phyloP scores from a whole-genome alignment of 2,329 filamentous ascomycete species.

The Calonectria montana region DNA sequence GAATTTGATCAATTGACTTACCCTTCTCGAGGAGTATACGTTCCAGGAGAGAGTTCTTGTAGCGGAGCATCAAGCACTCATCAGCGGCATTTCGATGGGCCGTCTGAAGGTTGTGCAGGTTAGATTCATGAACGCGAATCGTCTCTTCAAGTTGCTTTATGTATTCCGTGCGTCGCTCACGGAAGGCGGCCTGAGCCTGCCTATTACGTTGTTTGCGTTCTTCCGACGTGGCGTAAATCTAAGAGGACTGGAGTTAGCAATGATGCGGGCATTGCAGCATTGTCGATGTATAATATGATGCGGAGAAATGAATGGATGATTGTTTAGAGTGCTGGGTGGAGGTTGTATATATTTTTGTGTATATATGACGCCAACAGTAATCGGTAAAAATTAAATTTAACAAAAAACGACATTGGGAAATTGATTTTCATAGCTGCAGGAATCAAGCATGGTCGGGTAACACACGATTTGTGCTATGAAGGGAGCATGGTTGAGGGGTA shows the following conservation, averaged over 20 bases:
- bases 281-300: neutral
- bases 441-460: neutral
- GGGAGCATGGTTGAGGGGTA: constrained; percentile 17
- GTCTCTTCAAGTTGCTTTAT: constrained; percentile 99
- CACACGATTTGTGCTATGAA: neutral
- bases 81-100: constrained; percentile 95
- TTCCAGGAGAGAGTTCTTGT: constrained; percentile 97
- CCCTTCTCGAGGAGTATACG: constrained; percentile 96
- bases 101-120: constrained; percentile 90
- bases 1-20: constrained; percentile 50
- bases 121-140: constrained; percentile 96
- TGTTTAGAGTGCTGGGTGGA: neutral
- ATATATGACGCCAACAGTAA: neutral
- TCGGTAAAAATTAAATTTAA: neutral
- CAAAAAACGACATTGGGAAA: neutral
- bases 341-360: neutral
- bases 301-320: neutral
- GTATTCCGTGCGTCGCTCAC: constrained; percentile 96
- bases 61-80: constrained; percentile 97
- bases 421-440: neutral
- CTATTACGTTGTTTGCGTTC: constrained; percentile 98
- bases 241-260: constrained; percentile 32
- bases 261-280: constrained; percentile 14
- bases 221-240: constrained; percentile 99
- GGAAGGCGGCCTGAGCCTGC: constrained; percentile 96